phyloP scores from a whole-genome alignment of 139 green algal genomes.

The Haematococcus sp. region DNA sequence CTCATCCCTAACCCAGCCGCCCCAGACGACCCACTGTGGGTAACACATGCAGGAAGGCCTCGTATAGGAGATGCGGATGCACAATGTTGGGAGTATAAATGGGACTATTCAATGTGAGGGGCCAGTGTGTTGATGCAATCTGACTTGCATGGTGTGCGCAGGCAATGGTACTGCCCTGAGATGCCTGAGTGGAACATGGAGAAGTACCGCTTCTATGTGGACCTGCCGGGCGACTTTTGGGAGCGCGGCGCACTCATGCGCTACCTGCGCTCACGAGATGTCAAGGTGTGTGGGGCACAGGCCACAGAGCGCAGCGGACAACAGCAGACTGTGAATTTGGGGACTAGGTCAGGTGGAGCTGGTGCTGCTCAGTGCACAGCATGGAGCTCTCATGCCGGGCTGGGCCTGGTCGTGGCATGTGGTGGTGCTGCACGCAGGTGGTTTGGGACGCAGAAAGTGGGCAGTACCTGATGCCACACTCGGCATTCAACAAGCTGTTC shows the following conservation, averaged over 20 bases:
- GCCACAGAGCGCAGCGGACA: background rate
- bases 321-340: background rate
- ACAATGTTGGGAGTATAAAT: no score
- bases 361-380: background rate
- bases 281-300: constrained; percentile 26
- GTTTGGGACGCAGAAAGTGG: constrained; percentile 37
- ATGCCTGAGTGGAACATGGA: constrained; percentile 74
- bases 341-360: background rate
- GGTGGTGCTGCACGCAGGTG: constrained; percentile 14
- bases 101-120: no score
- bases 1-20: constrained; percentile 45
- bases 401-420: no score
- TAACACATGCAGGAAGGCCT: background rate
- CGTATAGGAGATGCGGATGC: background rate
- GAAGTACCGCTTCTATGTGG: constrained; percentile 70
- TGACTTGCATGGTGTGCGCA: constrained; percentile 11
- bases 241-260: constrained; percentile 45
- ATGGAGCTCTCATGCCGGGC: no score
- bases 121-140: no score
- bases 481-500: constrained; percentile 48
- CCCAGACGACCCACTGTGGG: constrained; percentile 52
- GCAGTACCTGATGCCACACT: constrained; percentile 53
- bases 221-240: constrained; percentile 69
- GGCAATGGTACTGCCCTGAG: constrained; percentile 54
- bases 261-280: constrained; percentile 35